Conservation (phyloP, 495 filamentous ascomycete species). For the Glonium stellatum region DNA sequence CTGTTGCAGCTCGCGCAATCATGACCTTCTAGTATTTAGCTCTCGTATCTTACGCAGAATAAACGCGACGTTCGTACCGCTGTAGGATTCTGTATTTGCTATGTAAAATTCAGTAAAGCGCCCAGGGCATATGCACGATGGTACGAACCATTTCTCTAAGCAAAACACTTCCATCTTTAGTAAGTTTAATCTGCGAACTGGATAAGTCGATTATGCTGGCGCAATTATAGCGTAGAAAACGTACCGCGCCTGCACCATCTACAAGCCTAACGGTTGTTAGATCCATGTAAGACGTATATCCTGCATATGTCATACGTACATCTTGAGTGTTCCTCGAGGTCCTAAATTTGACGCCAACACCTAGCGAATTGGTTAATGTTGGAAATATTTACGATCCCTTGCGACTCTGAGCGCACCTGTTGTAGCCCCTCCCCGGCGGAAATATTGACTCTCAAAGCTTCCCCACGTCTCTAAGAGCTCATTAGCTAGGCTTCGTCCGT, state of each 20-base stretch:
- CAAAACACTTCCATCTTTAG: constrained; percentile 96
- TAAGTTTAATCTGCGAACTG: constrained; percentile 79
- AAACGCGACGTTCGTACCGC: constrained; percentile 52
- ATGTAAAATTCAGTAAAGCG: constrained; percentile 35
- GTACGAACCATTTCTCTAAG: constrained; percentile 84
- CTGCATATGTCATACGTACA: constrained; percentile 47
- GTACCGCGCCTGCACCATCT: constrained; percentile 86
- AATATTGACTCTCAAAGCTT: constrained; percentile 95
- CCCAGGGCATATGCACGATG: not conserved
- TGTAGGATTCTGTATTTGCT: constrained; percentile 80
- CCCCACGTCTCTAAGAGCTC: constrained; percentile 70
- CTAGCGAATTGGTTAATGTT: constrained; percentile 42
- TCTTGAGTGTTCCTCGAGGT: constrained; percentile 91
- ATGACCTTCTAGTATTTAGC: constrained; percentile 55
- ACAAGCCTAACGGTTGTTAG: constrained; percentile 60
- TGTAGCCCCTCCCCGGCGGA: constrained; percentile 72
- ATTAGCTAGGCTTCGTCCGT: constrained; percentile 38
- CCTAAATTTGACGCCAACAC: constrained; percentile 95
- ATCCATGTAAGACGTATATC: not conserved
- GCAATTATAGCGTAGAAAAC: constrained; percentile 24
- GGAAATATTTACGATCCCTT: not conserved
- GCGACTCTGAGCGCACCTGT: constrained; percentile 22
- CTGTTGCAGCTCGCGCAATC: constrained; percentile 96
- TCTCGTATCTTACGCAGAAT: constrained; percentile 2
- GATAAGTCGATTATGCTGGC: not conserved